A percentile compares a stretch with the other conserved stretches of the same genome.
These are phyloP conservation scores for Nepenthes mirabilis DNA, from an alignment of 148 eudicot genomes.

Conservation along the genomic window DNA sequence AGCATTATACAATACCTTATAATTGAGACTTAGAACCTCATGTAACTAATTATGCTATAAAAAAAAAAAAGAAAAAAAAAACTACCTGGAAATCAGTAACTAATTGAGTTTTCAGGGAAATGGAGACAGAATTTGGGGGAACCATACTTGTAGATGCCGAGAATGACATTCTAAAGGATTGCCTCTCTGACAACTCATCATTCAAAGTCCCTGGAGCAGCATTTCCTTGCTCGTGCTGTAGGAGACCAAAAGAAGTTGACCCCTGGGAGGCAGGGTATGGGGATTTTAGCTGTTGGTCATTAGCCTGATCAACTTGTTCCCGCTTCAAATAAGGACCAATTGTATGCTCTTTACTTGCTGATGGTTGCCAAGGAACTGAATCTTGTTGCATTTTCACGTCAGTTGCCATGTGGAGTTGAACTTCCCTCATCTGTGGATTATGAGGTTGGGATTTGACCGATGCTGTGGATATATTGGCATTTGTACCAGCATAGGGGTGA, in stretches of 20 bases:
- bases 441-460: slow-evolving; percentile 39
- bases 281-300: slow-evolving; percentile 42
- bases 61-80: not conserved
- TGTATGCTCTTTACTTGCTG: slow-evolving; percentile 33
- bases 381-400: slow-evolving; percentile 21
- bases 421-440: slow-evolving; percentile 46
- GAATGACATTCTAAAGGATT: slow-evolving; percentile 32
- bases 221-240: slow-evolving; percentile 36
- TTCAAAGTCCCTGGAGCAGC: slow-evolving; percentile 24
- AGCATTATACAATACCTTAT: too few species aligned
- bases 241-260: slow-evolving; percentile 23
- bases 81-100: slow-evolving; percentile 39
- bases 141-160: slow-evolving; percentile 20
- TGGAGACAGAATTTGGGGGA: slow-evolving; percentile 19
- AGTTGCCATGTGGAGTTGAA: slow-evolving; percentile 29
- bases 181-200: slow-evolving; percentile 46
- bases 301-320: slow-evolving; percentile 49
- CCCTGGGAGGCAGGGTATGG: slow-evolving; percentile 29
- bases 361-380: slow-evolving; percentile 42
- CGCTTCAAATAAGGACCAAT: slow-evolving; percentile 44
- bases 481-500: slow-evolving; percentile 33
- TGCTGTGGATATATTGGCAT: slow-evolving; percentile 30
- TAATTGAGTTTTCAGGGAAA: slow-evolving; percentile 20
- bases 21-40: too few species aligned
- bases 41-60: not conserved